Evolutionary conservation across 176 grass and related monocot species (phyloP).

Genomic region (Tillandsia fasciculata): DNA sequence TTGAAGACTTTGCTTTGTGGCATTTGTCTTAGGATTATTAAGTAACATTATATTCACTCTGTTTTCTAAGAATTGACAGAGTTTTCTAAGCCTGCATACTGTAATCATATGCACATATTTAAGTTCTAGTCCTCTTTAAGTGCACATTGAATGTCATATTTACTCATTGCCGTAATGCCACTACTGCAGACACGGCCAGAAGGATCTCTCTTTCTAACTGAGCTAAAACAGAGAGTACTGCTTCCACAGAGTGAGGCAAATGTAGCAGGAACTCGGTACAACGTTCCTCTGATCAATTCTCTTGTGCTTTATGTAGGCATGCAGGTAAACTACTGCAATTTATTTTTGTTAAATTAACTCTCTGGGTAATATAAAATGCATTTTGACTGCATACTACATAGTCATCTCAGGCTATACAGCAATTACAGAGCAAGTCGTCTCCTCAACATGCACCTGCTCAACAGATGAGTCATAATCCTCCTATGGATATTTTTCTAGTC

Average conservation of each 20-base stretch:
- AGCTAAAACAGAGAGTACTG: conserved; percentile 76
- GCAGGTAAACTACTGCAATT: conserved; percentile 37
- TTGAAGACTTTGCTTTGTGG: conserved; percentile 4
- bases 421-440: conserved; percentile 59
- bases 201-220: conserved; percentile 63
- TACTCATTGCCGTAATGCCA: background rate
- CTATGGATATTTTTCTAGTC: conserved; percentile 74
- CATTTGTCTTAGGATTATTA: background rate
- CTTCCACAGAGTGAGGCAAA: conserved; percentile 63
- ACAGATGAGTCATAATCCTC: conserved; percentile 47
- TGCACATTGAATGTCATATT: conserved; percentile 8
- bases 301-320: conserved; percentile 91
- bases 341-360: background rate
- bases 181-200: conserved; percentile 43
- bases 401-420: conserved; percentile 64
- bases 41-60: background rate
- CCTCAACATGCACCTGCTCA: conserved; percentile 40
- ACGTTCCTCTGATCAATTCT: conserved; percentile 87
- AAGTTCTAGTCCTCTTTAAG: too few relatives aligned
- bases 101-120: too few relatives aligned
- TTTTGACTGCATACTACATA: background rate
- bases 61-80: too few relatives aligned
- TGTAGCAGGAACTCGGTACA: conserved; percentile 68
- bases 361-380: background rate
- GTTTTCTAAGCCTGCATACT: too few relatives aligned